These are phyloP conservation scores for Hansenula lynferdii DNA, from an alignment of 1,139 yeast species.

Conservation along the genomic window DNA sequence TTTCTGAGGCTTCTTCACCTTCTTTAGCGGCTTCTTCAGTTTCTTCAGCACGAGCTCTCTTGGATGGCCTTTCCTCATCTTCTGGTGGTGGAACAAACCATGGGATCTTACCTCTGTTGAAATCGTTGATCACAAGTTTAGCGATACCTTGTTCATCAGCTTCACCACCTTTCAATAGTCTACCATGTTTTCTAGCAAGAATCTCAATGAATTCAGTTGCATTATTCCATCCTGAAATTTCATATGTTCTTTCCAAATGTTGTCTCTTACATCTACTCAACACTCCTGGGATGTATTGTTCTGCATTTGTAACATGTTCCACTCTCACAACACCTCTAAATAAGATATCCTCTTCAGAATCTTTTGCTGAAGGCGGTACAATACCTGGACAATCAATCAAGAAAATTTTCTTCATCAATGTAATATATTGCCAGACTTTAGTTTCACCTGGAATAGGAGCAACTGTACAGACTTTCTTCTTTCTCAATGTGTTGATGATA, in stretches of 20 bases:
- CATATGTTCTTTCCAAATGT: constrained; percentile 94
- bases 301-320: constrained; percentile 93
- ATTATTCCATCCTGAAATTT: constrained; percentile 87
- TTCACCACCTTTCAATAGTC: constrained; percentile 94
- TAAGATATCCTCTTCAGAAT: constrained; percentile 87
- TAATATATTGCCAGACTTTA: constrained; percentile 98
- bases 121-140: constrained; percentile 85
- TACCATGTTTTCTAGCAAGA: constrained; percentile 89
- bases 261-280: constrained; percentile 80
- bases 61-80: constrained; percentile 49
- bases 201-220: constrained; percentile 82
- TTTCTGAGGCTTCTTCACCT: constrained; percentile 5
- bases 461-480: constrained; percentile 93
- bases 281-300: constrained; percentile 89
- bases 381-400: constrained; percentile 98
- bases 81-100: constrained; percentile 97
- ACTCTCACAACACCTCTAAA: constrained; percentile 98
- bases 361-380: constrained; percentile 91
- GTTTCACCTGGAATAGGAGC: constrained; percentile 99
- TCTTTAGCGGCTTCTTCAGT: constrained; percentile 23
- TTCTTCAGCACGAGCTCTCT: constrained; percentile 30
- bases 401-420: constrained; percentile 92
- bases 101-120: constrained; percentile 95
- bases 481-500: constrained; percentile 87
- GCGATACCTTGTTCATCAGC: constrained; percentile 95